These are phyloP conservation scores for Starmera pachycereana DNA, from an alignment of 805 yeast species.

Conservation along the genomic window DNA sequence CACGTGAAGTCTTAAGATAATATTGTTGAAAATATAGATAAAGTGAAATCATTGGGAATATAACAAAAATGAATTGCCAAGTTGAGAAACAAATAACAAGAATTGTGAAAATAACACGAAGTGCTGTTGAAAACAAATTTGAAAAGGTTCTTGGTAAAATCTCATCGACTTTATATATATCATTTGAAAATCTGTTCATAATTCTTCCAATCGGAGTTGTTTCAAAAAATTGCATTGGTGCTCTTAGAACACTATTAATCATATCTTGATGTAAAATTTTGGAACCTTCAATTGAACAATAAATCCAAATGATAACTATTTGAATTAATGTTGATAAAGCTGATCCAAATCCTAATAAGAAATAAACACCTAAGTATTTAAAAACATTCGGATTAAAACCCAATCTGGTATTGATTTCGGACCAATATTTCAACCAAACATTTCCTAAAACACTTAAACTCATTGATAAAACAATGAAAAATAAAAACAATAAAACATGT, in stretches of 20 bases:
- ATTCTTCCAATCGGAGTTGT: conserved; percentile 94
- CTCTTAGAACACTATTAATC: conserved; percentile 66
- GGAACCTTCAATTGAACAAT: conserved; percentile 59
- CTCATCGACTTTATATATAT: conserved; percentile 83
- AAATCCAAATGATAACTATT: conserved; percentile 38
- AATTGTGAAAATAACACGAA: conserved; percentile 65
- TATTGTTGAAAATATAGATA: conserved; percentile 69
- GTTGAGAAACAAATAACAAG: conserved; percentile 76
- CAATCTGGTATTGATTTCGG: conserved; percentile 67
- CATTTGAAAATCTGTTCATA: conserved; percentile 84
- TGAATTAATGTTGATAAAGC: conserved; percentile 37
- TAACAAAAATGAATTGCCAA: conserved; percentile 70
- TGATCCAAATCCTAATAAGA: conserved; percentile 42
- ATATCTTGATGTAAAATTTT: conserved; percentile 61
- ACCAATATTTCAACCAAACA: conserved; percentile 96
- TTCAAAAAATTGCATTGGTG: conserved; percentile 94
- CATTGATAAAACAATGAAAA: conserved; percentile 48
- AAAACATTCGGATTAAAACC: conserved; percentile 68
- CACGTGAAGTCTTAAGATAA: conserved; percentile 70
- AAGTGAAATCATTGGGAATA: conserved; percentile 56
- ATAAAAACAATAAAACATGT: conserved; percentile 49
- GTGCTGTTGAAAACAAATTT: conserved; percentile 51
- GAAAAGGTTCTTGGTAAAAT: conserved; percentile 58
- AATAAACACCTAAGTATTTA: conserved; percentile 52
- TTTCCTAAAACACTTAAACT: conserved; percentile 56